Evolutionary conservation across 495 filamentous ascomycete species (phyloP), one percentile per base, ranked within the genome.

Genomic region (Lophiostoma macrostomum): DNA sequence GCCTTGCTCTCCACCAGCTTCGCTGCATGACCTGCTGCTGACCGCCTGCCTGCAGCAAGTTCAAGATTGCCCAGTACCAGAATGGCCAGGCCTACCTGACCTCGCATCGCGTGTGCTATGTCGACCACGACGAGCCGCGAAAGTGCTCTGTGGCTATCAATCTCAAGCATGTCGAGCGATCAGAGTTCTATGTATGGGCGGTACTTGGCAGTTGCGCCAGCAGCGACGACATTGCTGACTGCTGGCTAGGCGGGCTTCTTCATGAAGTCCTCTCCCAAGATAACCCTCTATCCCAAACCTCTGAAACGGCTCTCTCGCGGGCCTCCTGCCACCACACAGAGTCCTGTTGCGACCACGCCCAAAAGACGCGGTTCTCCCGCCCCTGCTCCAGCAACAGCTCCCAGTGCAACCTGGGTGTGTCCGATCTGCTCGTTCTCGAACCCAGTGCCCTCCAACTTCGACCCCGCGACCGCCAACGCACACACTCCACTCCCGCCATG

Each of bases 381-480:
- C 5, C 69, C 79, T 22, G 72, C 72, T 8, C 67, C 78, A 25
- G 73, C 77, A 4, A 68, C 74, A 10, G 48, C 74, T 62, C 75
- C 74, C 49, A 79, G 74, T 63, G 90, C 87, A 3, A 95, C 91
- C n/a, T 98, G 93, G 93, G 83, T 98, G 37, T 98, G 94, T 73
- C 86, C 88, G 2, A 97, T 98, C 65, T 98, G 93, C 72, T 90
- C 87, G 36, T 91, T 95, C 65, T 94, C 93, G n/a, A 99, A 99
- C 63, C 86, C 88, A 0, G 80, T 97, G 1, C 90, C 93, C 0
- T 86, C 86, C 13, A 96, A 95, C 65, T 97, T 97, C 63, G 90
- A 95, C 51, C 83, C 87, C 0, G 74, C 82, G 1, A 84, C 85
- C 2, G 86, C 86, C 8, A 91, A 78, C 42, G 78, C 80, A 8